Evolutionary conservation across 768 basidiomycete genomes (phyloP).

Genomic region (Mycena epipterygia): DNA sequence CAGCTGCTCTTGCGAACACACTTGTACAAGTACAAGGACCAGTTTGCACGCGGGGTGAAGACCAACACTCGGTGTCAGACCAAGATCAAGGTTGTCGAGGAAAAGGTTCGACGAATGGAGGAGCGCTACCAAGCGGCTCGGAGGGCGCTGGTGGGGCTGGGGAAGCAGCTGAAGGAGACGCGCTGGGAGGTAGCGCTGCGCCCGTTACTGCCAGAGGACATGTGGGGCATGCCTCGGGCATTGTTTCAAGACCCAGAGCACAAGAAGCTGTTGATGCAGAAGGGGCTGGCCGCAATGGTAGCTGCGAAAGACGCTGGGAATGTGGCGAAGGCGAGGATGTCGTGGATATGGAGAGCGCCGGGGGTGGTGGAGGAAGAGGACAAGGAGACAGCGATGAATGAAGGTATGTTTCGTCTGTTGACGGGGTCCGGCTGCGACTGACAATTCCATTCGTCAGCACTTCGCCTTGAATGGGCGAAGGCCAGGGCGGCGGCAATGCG

Average conservation of each 20-base stretch:
- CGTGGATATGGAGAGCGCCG: slow-evolving; percentile 2
- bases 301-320: neutral
- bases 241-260: slow-evolving; percentile 1
- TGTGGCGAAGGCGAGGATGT: too few relatives aligned
- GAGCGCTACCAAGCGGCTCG: slow-evolving; percentile 2
- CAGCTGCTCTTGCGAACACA: too few relatives aligned
- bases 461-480: slow-evolving; percentile 25
- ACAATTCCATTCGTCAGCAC: slow-evolving; percentile 1
- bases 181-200: slow-evolving; percentile 36
- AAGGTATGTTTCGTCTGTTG: neutral
- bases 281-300: neutral
- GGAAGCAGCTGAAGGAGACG: slow-evolving; percentile 29
- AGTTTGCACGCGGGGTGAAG: too few relatives aligned
- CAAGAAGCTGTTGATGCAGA: slow-evolving; percentile 8
- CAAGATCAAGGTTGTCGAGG: slow-evolving; percentile 27
- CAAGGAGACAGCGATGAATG: neutral
- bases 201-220: neutral
- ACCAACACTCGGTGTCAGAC: too few relatives aligned
- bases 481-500: slow-evolving; percentile 1
- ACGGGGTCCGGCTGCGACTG: accelerated
- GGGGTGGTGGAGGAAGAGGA: slow-evolving; percentile 1
- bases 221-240: slow-evolving; percentile 4
- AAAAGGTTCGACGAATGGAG: neutral
- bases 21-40: too few relatives aligned
- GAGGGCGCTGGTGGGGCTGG: slow-evolving; percentile 15